Percentiles rank a stretch among this genome's conserved stretches.
phyloP scores from a whole-genome alignment of 1,284 basidiomycete genomes.

The Uromyces viciae-fabae region DNA sequence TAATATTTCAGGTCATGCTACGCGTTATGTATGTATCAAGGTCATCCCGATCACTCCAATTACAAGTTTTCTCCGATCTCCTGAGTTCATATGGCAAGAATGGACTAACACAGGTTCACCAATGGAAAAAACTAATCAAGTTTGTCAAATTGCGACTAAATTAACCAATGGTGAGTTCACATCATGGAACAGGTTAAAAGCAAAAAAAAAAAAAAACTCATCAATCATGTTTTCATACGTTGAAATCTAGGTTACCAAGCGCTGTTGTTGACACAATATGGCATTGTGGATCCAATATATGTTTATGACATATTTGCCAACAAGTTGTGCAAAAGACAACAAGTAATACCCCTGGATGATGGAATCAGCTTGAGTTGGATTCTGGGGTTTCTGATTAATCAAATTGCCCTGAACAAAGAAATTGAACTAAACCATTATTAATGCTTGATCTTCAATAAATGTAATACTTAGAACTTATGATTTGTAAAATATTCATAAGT shows the following conservation, averaged over 20 bases:
- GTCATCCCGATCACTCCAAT: slow-evolving; percentile 42
- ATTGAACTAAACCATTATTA: background rate
- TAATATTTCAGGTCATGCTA: background rate
- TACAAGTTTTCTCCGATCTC: slow-evolving; percentile 26
- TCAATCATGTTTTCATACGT: background rate
- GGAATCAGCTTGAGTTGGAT: slow-evolving; percentile 40
- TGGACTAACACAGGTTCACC: slow-evolving; percentile 33
- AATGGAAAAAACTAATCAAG: background rate
- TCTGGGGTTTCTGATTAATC: slow-evolving; percentile 39
- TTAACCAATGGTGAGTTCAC: slow-evolving; percentile 36
- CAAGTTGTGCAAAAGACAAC: background rate
- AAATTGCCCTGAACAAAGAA: slow-evolving; percentile 27
- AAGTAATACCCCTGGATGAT: slow-evolving; percentile 44
- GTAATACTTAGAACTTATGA: no score
- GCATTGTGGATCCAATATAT: slow-evolving; percentile 26
- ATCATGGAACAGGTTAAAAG: no score
- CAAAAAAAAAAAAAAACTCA: no score
- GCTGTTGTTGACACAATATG: slow-evolving; percentile 37
- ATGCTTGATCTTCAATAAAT: background rate
- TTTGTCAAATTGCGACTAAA: slow-evolving; percentile 36
- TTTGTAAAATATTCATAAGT: no score
- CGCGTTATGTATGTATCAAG: no score
- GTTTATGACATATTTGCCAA: slow-evolving; percentile 12
- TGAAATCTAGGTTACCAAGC: slow-evolving; percentile 34
- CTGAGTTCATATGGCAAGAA: slow-evolving; percentile 36